A percentile compares a stretch with the other conserved stretches of the same genome.
Evolutionary conservation across 1,139 yeast genomes (phyloP).

Genomic region (Dujonia santamariae): DNA sequence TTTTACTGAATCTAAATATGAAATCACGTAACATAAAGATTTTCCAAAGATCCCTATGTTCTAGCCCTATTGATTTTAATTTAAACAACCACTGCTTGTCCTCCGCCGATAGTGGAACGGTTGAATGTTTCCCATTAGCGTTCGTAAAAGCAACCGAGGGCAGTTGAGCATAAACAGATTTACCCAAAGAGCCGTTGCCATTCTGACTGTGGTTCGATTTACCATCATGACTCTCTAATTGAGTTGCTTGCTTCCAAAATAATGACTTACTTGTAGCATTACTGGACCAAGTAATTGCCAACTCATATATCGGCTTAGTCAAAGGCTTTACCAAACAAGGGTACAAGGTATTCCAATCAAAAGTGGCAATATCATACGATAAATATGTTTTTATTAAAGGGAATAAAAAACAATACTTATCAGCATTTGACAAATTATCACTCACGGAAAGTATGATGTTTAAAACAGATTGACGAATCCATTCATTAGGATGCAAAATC

Average conservation of each 20-base stretch:
- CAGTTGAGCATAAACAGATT: constrained; percentile 35
- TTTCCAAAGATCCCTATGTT: constrained; percentile 80
- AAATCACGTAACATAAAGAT: constrained; percentile 67
- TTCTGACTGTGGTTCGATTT: constrained; percentile 14
- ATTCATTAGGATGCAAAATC: constrained; percentile 79
- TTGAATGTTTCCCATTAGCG: constrained; percentile 14
- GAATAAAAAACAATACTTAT: constrained; percentile 74
- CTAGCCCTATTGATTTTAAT: constrained; percentile 66
- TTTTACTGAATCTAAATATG: constrained; percentile 33
- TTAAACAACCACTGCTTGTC: constrained; percentile 77
- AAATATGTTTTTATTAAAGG: constrained; percentile 80
- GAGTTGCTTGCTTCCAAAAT: constrained; percentile 66
- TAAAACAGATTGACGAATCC: constrained; percentile 74
- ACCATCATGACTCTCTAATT: constrained; percentile 13
- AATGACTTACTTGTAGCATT: constrained; percentile 59
- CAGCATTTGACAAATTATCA: constrained; percentile 67
- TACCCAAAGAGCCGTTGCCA: constrained; percentile 22
- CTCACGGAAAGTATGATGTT: constrained; percentile 61
- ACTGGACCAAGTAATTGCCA: constrained; percentile 70
- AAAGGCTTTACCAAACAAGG: constrained; percentile 67
- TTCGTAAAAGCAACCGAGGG: constrained; percentile 12
- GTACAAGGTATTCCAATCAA: constrained; percentile 62
- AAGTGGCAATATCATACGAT: constrained; percentile 68
- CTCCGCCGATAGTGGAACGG: constrained; percentile 46
- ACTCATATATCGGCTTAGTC: constrained; percentile 61